A percentile compares a stretch with the other conserved stretches of the same genome.
Evolutionary conservation across 495 filamentous ascomycete genomes (phyloP).

Genomic region (Rhypophila decipiens): DNA sequence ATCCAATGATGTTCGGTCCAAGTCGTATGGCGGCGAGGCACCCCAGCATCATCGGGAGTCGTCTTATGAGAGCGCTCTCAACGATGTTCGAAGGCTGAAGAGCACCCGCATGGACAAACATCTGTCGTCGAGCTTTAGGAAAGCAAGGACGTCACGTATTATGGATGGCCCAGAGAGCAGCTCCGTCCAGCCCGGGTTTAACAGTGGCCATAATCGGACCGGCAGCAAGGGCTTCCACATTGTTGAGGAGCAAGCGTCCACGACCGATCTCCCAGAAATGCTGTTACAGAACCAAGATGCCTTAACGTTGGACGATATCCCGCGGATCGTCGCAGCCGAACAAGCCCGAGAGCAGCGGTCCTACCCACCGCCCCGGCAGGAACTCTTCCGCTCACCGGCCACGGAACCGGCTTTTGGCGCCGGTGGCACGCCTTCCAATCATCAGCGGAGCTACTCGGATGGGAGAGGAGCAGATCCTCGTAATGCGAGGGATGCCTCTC

Average conservation of each 20-base stretch:
- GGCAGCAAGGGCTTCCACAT: conserved; percentile 60
- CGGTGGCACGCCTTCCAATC: conserved; percentile 32
- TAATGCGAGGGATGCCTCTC: conserved; percentile 37
- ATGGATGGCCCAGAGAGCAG: conserved; percentile 85
- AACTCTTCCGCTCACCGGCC: conserved; percentile 60
- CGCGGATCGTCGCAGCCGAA: conserved; percentile 91
- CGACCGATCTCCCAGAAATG: conserved; percentile 65
- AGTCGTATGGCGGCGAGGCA: conserved; percentile 60
- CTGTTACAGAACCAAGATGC: conserved; percentile 88
- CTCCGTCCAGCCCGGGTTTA: conserved; percentile 68
- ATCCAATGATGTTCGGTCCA: conserved; percentile 57
- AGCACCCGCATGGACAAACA: conserved; percentile 93
- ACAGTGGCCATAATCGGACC: conserved; percentile 39
- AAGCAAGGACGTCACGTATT: conserved; percentile 83
- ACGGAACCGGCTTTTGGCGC: conserved; percentile 53
- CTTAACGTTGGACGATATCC: conserved; percentile 92
- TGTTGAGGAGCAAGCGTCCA: conserved; percentile 75
- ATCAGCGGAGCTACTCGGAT: conserved; percentile 70
- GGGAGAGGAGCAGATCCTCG: conserved; percentile 50
- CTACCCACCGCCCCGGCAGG: conserved; percentile 63
- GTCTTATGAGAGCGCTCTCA: conserved; percentile 91
- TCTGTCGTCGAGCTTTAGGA: conserved; percentile 83
- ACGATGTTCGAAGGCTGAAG: conserved; percentile 83
- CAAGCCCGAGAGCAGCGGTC: conserved; percentile 85
- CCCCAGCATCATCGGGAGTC: conserved; percentile 56